A percentile compares a stretch with the other conserved stretches of the same genome.
Conservation (phyloP, 768 basidiomycete species). For the Phaeotremella skinneri region DNA sequence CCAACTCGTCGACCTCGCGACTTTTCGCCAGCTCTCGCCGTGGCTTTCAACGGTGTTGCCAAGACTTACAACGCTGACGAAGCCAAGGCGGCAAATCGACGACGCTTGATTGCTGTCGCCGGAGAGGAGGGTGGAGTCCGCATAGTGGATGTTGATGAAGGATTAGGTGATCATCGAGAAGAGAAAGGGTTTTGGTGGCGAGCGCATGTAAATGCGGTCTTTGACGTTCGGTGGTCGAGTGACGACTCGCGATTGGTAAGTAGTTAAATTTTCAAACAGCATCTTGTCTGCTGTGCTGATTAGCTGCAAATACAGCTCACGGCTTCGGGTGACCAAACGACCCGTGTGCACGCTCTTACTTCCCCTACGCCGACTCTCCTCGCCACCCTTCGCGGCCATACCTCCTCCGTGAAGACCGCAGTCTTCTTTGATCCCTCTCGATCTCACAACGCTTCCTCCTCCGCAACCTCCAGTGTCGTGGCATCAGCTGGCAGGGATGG, state of each 20-base stretch:
- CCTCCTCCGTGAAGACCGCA: slow-evolving; percentile 42
- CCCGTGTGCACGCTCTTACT: slow-evolving; percentile 34
- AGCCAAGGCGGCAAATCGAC: slow-evolving; percentile 15
- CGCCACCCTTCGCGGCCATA: slow-evolving; percentile 45
- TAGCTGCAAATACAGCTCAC: slow-evolving; percentile 33
- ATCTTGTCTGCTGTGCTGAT: neutral
- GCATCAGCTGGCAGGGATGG: slow-evolving; percentile 48
- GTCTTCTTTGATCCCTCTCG: slow-evolving; percentile 44
- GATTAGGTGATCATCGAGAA: slow-evolving; percentile 32
- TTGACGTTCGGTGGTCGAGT: slow-evolving; percentile 47
- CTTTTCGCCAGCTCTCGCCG: slow-evolving; percentile 33
- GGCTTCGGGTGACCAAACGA: slow-evolving; percentile 43
- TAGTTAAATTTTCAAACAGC: neutral
- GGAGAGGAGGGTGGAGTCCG: slow-evolving; percentile 44
- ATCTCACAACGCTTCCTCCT: slow-evolving; percentile 16
- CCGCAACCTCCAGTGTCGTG: slow-evolving; percentile 25
- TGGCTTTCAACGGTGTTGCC: slow-evolving; percentile 33
- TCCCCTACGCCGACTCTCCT: slow-evolving; percentile 29
- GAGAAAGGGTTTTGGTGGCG: slow-evolving; percentile 45
- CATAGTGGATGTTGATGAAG: slow-evolving; percentile 41
- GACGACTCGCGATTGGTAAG: slow-evolving; percentile 42
- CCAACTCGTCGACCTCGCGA: slow-evolving; percentile 38
- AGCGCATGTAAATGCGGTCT: slow-evolving; percentile 48
- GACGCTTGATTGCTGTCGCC: slow-evolving; percentile 39
- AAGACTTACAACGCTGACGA: slow-evolving; percentile 23